Evolutionary conservation across 2,329 filamentous ascomycete species (phyloP), one percentile per base, ranked within the genome.

Genomic region (Cercospora sp.): DNA sequence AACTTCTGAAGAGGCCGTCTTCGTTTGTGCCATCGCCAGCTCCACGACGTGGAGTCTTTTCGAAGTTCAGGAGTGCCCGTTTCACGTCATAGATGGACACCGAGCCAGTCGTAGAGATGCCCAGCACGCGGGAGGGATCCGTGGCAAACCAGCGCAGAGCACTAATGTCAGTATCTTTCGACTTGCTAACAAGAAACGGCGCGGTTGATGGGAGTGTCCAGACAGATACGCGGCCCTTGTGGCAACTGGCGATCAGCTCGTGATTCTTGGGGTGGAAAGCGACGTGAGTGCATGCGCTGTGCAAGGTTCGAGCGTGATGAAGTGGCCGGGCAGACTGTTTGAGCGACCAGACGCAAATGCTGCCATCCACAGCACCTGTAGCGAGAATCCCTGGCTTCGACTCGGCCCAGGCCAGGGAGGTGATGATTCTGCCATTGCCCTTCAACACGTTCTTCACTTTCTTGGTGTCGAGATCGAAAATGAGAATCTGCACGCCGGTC

Each of bases 271-370:
- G 63, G 16, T 66, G 65, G 53, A 72, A 64, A 20, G 67, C 67
- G 13, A 72, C 62, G 26, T 68, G 64, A n/a, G 30, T 66, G 62
- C 70, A 73, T 12, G 71, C 68, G 55, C 70, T 68, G 39, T 67
- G 60, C 36, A 64, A 66, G 9, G 63, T 64, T 8, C 67, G 70
- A n/a, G 72, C 59, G 20, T 72, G 68, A 58, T 71, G 60, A 13
- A 70, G 30, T 5, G 73, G 72, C 23, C 60, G 65, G 18, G 68
- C 66, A 7, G 71, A 51, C 9, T 71, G 57, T 18, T 63, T 62
- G 28, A 75, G 58, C n/a, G 71, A 68, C 72, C 72, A 75, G 4
- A 73, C 63, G 28, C 69, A 71, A 30, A 73, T 68, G 36, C 64
- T 67, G 13, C 73, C 73, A 39, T 75, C 72, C 8, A 71, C 67